A percentile compares a stretch with the other conserved stretches of the same genome.
Evolutionary conservation across 495 filamentous ascomycete genomes (phyloP).

Genomic region (Penicillium canariense): DNA sequence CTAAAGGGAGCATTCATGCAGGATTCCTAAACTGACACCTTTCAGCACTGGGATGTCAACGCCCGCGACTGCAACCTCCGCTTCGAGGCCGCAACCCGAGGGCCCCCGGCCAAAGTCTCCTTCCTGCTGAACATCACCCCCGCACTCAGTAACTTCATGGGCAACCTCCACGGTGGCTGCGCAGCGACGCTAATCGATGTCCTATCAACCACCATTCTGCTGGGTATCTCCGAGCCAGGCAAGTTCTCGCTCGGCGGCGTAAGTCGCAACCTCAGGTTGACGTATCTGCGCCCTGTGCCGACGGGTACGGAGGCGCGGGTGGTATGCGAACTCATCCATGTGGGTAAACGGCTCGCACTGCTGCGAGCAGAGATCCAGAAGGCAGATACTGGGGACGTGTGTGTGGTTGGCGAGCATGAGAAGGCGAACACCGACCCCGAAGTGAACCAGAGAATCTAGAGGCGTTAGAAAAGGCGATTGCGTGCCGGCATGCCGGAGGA

Average conservation of each 20-base stretch:
- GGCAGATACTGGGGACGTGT: slow-evolving; percentile 49
- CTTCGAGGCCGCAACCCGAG: slow-evolving; percentile 40
- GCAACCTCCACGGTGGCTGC: slow-evolving; percentile 70
- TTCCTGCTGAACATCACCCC: slow-evolving; percentile 51
- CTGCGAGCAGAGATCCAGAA: slow-evolving; percentile 41
- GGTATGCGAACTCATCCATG: slow-evolving; percentile 60
- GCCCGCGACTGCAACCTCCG: slow-evolving; percentile 32
- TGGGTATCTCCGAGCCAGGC: slow-evolving; percentile 56
- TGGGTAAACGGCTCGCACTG: slow-evolving; percentile 56
- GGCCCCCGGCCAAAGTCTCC: slow-evolving; percentile 33
- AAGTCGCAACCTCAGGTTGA: slow-evolving; percentile 62
- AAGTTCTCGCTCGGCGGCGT: slow-evolving; percentile 65
- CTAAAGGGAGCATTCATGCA: background rate
- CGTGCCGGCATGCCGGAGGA: background rate
- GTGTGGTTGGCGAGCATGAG: slow-evolving; percentile 65
- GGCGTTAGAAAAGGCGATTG: background rate
- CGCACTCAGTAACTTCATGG: slow-evolving; percentile 55
- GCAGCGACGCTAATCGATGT: slow-evolving; percentile 65
- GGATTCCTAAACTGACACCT: background rate
- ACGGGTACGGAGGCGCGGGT: slow-evolving; percentile 50
- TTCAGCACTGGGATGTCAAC: slow-evolving; percentile 39
- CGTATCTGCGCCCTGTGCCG: slow-evolving; percentile 63
- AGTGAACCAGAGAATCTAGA: slow-evolving; percentile 27
- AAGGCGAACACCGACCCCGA: slow-evolving; percentile 63
- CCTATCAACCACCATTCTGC: slow-evolving; percentile 58